Base-by-base conservation (phyloP, 1,284 basidiomycete genomes). In the Irpex sp. region DNA sequence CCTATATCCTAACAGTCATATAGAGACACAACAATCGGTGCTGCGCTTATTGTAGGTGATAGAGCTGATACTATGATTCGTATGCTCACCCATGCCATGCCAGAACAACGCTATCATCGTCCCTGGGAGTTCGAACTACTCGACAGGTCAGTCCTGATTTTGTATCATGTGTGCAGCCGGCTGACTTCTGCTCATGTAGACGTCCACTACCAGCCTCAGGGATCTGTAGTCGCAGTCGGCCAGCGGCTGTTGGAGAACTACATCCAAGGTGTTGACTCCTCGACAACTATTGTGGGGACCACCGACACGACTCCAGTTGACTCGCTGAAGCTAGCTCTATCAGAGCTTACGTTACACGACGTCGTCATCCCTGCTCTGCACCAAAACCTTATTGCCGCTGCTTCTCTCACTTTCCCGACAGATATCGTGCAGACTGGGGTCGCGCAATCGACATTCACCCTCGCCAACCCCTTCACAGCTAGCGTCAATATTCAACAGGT, bases 381-480 rank as follows among this genome's bases (percentile, higher is more conserved):
- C 61, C 81, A 86, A 68, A 88, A 86, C 65, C 73, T 93, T 63
- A 87, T 93, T 68, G 78, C 76, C 51, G 79, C 78, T 31, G 80
- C 83, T 1, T 79, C 81, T 3, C 75, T 89, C 46, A 75, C 77
- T 36, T 87, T 89, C 74, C 87, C 87, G 1, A 75, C 75, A 6
- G 74, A 89, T 64, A 86, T 89, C 56, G 82, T 81, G 6, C 75
- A 80, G 63, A 89, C 84, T 0, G 85, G 84, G 6, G 71, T 87
- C 33, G 87, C 87, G 1, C 76, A 78, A 33, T 77, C 83, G 1
- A 76, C 82, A 0, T 88, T 90, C 68, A 77, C 76, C 1, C 77
- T 93, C 53, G 76, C 77, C 13, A 93, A 93, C 69, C 90, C 90
- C 1, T 93, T 93, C 76, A 91, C 89, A 0, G 89, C 90, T 9